A percentile compares a stretch with the other conserved stretches of the same genome.
Evolutionary conservation across 441 rosid genomes (phyloP).

Genomic region (Omphalea diandra): DNA sequence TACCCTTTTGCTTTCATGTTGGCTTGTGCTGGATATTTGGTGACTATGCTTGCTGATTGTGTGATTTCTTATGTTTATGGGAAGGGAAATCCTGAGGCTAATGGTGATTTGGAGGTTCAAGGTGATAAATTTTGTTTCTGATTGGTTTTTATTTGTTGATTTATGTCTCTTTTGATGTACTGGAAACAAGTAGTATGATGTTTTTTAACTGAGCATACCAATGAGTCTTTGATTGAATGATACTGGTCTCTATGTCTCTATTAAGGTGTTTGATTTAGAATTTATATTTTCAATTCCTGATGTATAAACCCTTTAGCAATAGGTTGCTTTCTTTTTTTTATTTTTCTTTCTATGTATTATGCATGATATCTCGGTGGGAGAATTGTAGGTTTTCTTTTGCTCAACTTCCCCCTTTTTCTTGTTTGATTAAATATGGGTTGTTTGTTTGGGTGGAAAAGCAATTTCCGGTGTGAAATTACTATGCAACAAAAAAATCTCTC

Average conservation of each 20-base stretch:
- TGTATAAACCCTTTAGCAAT: too few species aligned
- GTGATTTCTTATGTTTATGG: slow-evolving; percentile 45
- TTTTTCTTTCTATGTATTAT: too few species aligned
- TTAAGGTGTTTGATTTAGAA: too few species aligned
- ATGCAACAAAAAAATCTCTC: neutral
- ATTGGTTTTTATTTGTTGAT: too few species aligned
- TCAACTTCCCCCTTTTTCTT: neutral
- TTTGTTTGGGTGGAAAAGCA: too few species aligned
- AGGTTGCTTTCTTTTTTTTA: too few species aligned
- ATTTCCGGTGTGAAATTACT: neutral
- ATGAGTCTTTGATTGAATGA: too few species aligned
- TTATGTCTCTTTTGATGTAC: too few species aligned
- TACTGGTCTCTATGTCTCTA: too few species aligned
- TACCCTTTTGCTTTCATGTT: slow-evolving; percentile 89
- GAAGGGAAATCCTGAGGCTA: slow-evolving; percentile 24
- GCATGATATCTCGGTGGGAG: too few species aligned
- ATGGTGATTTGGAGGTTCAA: slow-evolving; percentile 52
- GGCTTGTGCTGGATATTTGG: slow-evolving; percentile 66
- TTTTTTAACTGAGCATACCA: too few species aligned
- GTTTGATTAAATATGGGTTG: neutral
- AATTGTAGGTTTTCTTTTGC: neutral
- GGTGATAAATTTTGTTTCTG: slow-evolving; percentile 27
- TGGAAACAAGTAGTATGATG: neutral
- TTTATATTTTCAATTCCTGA: too few species aligned
- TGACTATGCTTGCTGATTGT: slow-evolving; percentile 76